Evolutionary conservation across 2,329 filamentous ascomycete species (phyloP), one percentile per base, ranked within the genome.

Genomic region (Colletotrichum australisinense): DNA sequence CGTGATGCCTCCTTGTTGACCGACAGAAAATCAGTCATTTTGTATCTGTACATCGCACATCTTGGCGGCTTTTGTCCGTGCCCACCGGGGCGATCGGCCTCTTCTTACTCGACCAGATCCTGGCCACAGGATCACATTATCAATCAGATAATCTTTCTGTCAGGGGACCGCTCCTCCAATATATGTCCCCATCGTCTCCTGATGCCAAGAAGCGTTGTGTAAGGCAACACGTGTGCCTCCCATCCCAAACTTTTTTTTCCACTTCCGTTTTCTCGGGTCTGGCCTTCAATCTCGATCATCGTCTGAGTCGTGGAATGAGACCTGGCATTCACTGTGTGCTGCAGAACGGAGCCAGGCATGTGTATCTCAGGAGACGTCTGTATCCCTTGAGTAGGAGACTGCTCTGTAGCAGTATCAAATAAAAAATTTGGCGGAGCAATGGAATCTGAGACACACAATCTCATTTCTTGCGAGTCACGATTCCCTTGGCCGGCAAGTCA

Each of bases 71-170:
- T 19, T 52, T 62, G 63, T 67, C 58, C n/a, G 52, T 52, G 38
- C 64, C 28, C 58, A 38, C 69, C 49, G 30, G 62, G 42, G 24
- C 24, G 35, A 46, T 49, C 35, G n/a, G n/a, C 38, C 32, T 67
- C 30, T 62, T 42, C n/a, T 52, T 62, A 24, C 11, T 38, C 16
- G 55, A 59, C n/a, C 42, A 14, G 28, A 26, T 49, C 38, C 30
- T 46, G 14, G 57, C 56, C 64, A 49, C 24, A 32, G 24, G 42
- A 67, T 3, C 28, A 65, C 9, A 4, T 69, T 69, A 69, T 72
- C 69, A 72, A 72, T 72, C 69, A 57, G 64, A 72, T 72, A 63
- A 69, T 72, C 64, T 68, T 32, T 11, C 19, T 53, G 19, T 1
- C 69, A 32, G 28, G 22, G 24, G 1, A 60, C 11, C 46, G 28